Conservation (phyloP, 768 basidiomycete genomes). For the Mycena indigotica region DNA sequence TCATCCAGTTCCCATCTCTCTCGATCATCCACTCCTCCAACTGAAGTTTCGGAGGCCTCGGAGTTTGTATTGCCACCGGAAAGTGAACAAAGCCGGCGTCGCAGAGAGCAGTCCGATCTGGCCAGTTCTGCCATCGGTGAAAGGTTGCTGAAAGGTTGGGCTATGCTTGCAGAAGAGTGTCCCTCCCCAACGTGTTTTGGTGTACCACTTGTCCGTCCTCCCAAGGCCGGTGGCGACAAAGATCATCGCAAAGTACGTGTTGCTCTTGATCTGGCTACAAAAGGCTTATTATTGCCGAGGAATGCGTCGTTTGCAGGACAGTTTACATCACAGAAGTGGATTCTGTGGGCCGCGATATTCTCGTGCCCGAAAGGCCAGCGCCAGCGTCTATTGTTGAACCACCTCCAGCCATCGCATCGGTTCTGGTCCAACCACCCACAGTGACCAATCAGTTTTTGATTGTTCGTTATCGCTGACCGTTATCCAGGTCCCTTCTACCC, state of each 20-base stretch:
- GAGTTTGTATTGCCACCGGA: constrained; percentile 66
- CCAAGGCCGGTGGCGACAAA: constrained; percentile 59
- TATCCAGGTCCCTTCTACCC: no score
- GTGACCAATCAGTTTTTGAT: background rate
- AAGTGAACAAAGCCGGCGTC: constrained; percentile 62
- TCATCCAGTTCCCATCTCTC: constrained; percentile 58
- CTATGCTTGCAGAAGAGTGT: constrained; percentile 90
- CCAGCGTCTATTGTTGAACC: background rate
- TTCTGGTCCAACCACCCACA: constrained; percentile 10
- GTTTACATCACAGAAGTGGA: constrained; percentile 60
- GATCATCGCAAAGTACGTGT: constrained; percentile 65
- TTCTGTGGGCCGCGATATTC: constrained; percentile 48
- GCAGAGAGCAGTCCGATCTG: constrained; percentile 78
- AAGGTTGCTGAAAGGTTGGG: constrained; percentile 78
- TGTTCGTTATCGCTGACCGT: no score
- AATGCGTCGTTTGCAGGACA: constrained; percentile 75
- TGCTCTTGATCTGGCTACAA: constrained; percentile 1
- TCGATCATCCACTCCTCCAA: constrained; percentile 74
- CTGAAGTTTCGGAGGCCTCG: constrained; percentile 69
- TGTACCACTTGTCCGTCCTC: constrained; percentile 81
- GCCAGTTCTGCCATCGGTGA: constrained; percentile 82
- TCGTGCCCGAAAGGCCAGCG: constrained; percentile 34
- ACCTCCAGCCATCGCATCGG: background rate
- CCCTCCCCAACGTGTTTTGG: constrained; percentile 70
- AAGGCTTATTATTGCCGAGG: constrained; percentile 43